phyloP scores from a whole-genome alignment of 306 rosid species.

The Castanea mollissima region DNA sequence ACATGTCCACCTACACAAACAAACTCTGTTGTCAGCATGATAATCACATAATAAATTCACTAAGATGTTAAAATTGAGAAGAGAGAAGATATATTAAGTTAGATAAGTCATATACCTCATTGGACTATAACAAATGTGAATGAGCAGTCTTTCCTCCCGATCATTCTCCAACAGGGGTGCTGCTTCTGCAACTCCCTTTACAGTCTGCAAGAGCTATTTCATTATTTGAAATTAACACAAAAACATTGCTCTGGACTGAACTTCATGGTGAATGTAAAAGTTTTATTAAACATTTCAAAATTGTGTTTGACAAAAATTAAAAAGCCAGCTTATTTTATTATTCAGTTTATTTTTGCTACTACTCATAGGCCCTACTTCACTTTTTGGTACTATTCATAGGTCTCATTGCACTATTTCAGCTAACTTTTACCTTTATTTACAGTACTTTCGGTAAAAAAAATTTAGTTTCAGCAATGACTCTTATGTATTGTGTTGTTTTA shows the following conservation, averaged over 20 bases:
- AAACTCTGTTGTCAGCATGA: slow-evolving; percentile 19
- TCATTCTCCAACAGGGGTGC: slow-evolving; percentile 49
- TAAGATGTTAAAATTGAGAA: not conserved
- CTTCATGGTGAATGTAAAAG: no score
- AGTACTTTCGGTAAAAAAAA: no score
- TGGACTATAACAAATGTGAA: slow-evolving; percentile 82
- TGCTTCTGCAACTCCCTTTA: slow-evolving; percentile 79
- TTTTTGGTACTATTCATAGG: no score
- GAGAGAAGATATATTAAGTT: not conserved
- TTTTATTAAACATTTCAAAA: no score
- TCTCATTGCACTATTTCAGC: no score
- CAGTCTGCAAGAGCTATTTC: slow-evolving; percentile 45
- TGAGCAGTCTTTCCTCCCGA: slow-evolving; percentile 70
- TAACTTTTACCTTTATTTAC: no score
- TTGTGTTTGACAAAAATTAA: no score
- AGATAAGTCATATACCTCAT: slow-evolving; percentile 50
- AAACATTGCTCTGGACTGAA: not conserved
- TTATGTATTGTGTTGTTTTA: no score
- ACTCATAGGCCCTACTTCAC: no score
- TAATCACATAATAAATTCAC: not conserved
- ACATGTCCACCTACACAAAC: slow-evolving; percentile 75
- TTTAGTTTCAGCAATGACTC: no score
- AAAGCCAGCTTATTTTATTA: no score
- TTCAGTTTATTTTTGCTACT: no score
- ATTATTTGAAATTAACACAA: not conserved